Percentiles rank a stretch among this genome's conserved stretches.
Conservation (phyloP, 305 asterid species). For the Vinca major region DNA sequence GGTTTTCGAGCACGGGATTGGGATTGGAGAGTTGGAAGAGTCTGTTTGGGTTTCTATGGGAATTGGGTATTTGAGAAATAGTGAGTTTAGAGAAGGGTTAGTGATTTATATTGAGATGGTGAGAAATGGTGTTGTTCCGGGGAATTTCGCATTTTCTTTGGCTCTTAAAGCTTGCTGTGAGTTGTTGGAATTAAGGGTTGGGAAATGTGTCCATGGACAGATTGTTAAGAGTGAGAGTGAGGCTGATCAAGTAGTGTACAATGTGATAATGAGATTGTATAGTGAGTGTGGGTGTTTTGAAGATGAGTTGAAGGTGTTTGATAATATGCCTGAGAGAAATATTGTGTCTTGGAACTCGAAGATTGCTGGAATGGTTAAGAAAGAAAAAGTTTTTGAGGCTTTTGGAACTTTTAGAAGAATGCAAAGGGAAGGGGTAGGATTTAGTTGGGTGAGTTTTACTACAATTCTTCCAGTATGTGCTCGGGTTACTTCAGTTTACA, state of each 20-base stretch:
- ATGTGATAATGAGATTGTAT: conserved; percentile 39
- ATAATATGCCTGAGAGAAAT: conserved; percentile 47
- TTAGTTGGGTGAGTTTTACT: conserved; percentile 41
- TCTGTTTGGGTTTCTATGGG: conserved; percentile 39
- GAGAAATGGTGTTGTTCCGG: conserved; percentile 22
- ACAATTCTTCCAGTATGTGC: conserved; percentile 29
- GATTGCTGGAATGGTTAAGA: conserved; percentile 29
- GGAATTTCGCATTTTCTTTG: conserved; percentile 33
- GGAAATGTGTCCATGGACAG: conserved; percentile 37
- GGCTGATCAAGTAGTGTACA: conserved; percentile 44
- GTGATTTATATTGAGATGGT: conserved; percentile 29
- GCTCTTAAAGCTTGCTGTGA: conserved; percentile 38
- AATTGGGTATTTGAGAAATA: conserved; percentile 36
- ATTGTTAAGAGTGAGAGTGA: conserved; percentile 23
- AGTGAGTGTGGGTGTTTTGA: conserved; percentile 30
- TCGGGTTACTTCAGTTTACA: conserved; percentile 26
- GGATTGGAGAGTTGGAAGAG: conserved; percentile 22
- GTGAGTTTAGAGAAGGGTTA: conserved; percentile 26
- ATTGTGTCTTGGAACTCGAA: conserved; percentile 41
- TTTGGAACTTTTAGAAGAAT: conserved; percentile 33
- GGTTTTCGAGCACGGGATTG: conserved; percentile 27
- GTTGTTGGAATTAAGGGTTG: conserved; percentile 20
- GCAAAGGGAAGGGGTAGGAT: conserved; percentile 34
- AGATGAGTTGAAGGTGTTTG: conserved; percentile 33
- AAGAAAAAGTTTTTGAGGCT: conserved; percentile 31